Conservation (phyloP, 2,329 filamentous ascomycete genomes). For the Parasarocladium wereldwijsianum region DNA sequence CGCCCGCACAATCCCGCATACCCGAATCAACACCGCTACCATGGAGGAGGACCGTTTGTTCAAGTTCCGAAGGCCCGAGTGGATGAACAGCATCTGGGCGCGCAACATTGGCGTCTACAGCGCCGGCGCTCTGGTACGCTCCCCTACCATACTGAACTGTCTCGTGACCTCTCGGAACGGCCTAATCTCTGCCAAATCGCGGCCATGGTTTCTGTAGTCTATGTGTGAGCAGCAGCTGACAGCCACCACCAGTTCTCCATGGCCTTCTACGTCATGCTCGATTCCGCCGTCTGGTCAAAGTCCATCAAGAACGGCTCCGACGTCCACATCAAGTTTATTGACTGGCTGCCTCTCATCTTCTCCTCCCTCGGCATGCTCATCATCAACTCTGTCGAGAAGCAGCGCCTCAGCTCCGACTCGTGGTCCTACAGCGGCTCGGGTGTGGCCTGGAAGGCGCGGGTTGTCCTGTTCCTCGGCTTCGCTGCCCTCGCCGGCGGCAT, state of each 20-base stretch:
- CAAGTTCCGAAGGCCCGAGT: conserved; percentile 52
- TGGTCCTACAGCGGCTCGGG: conserved; percentile 48
- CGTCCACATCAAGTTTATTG: conserved; percentile 49
- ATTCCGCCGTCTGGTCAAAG: conserved; percentile 53
- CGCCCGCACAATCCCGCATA: not conserved
- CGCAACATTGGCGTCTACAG: conserved; percentile 49
- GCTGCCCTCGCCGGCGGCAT: conserved; percentile 51
- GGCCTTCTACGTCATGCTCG: conserved; percentile 55
- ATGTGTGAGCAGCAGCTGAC: not conserved
- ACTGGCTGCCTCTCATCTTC: conserved; percentile 57
- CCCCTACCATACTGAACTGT: not conserved
- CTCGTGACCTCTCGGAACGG: no score
- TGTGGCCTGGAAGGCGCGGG: conserved; percentile 54
- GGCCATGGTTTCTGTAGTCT: not conserved
- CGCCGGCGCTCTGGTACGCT: conserved; percentile 46
- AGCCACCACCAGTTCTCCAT: conserved; percentile 41
- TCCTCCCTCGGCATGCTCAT: conserved; percentile 54
- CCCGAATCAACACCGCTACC: conserved; percentile 7
- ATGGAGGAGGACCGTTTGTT: conserved; percentile 54
- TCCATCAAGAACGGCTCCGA: conserved; percentile 42
- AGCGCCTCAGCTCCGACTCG: conserved; percentile 46
- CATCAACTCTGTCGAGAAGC: conserved; percentile 56
- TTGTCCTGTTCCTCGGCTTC: conserved; percentile 53
- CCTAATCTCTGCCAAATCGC: no score
- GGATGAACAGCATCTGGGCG: conserved; percentile 49